Conservation (phyloP, 768 basidiomycete species). For the Lactarius sp. region DNA sequence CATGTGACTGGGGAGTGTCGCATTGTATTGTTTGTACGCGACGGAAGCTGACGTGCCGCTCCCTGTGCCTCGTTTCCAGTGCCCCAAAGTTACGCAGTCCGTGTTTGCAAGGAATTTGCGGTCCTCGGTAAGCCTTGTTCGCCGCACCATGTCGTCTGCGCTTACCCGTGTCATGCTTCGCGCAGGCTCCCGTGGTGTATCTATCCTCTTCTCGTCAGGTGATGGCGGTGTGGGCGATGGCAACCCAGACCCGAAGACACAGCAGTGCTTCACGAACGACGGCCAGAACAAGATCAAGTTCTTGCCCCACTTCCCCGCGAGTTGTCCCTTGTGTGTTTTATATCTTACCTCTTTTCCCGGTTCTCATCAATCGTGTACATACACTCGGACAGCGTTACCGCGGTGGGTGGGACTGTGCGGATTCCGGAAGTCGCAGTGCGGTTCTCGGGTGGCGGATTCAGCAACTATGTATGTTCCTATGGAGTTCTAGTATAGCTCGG, state of each 20-base stretch:
- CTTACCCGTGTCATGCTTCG: not conserved
- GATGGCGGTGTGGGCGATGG: slow-evolving; percentile 68
- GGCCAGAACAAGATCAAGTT: slow-evolving; percentile 52
- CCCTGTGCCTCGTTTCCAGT: slow-evolving; percentile 33
- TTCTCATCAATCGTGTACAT: not conserved
- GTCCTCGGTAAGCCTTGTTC: slow-evolving; percentile 44
- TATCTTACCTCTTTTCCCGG: not conserved
- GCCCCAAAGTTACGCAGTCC: slow-evolving; percentile 43
- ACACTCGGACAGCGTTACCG: slow-evolving; percentile 49
- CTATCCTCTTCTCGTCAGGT: slow-evolving; percentile 60
- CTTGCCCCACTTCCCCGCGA: slow-evolving; percentile 52
- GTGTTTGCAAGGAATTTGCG: slow-evolving; percentile 53
- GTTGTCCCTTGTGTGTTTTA: slow-evolving; percentile 38
- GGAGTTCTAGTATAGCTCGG: not conserved
- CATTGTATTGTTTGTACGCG: not conserved
- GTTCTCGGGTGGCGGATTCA: slow-evolving; percentile 75
- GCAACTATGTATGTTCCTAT: slow-evolving; percentile 49
- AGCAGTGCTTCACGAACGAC: slow-evolving; percentile 55
- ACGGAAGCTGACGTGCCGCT: not conserved
- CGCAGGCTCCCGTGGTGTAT: slow-evolving; percentile 59
- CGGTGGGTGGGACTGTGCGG: slow-evolving; percentile 60
- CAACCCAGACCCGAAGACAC: slow-evolving; percentile 45
- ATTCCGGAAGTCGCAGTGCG: slow-evolving; percentile 55
- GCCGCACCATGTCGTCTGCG: not conserved
- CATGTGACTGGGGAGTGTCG: not conserved